Percentiles rank a stretch among this genome's conserved stretches.
Evolutionary conservation across 148 eudicot species (phyloP).

Genomic region (Chenopodium berlandieri): DNA sequence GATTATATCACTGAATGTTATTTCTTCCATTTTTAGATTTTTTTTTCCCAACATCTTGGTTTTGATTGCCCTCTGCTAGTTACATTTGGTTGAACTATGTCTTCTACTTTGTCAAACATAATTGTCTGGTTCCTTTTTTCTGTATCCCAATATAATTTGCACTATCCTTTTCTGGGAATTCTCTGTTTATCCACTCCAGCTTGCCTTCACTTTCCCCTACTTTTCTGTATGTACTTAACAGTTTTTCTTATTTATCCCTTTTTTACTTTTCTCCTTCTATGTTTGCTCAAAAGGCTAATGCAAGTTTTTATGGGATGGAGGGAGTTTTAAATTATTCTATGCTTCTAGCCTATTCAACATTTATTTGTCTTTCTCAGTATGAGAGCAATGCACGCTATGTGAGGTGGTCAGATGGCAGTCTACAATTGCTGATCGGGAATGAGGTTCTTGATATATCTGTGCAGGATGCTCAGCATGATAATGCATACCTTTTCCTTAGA

Average conservation of each 20-base stretch:
- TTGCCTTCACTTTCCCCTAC: no score
- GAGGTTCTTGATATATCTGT: slow-evolving; percentile 97
- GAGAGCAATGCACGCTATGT: slow-evolving; percentile 99
- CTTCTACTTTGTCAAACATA: no score
- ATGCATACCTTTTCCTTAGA: slow-evolving; percentile 82
- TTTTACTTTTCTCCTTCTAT: no score
- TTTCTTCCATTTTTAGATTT: slow-evolving; percentile 1
- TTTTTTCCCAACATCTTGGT: not conserved
- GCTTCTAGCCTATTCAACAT: not conserved
- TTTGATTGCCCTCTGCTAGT: not conserved
- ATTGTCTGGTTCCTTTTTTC: no score
- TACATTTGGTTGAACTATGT: not conserved
- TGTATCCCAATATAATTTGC: no score
- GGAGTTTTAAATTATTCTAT: not conserved
- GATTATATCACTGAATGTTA: not conserved
- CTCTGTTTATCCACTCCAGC: no score
- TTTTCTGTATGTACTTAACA: no score
- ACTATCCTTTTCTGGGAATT: no score
- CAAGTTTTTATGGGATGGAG: not conserved
- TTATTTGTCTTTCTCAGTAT: slow-evolving; percentile 38
- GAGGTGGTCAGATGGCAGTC: slow-evolving; percentile 97
- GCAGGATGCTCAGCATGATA: slow-evolving; percentile 97
- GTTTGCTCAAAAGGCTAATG: not conserved
- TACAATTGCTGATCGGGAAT: slow-evolving; percentile 83
- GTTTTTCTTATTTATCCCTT: no score